phyloP scores from a whole-genome alignment of 1,284 basidiomycete species.

The Rhodotorula mucilaginosa region DNA sequence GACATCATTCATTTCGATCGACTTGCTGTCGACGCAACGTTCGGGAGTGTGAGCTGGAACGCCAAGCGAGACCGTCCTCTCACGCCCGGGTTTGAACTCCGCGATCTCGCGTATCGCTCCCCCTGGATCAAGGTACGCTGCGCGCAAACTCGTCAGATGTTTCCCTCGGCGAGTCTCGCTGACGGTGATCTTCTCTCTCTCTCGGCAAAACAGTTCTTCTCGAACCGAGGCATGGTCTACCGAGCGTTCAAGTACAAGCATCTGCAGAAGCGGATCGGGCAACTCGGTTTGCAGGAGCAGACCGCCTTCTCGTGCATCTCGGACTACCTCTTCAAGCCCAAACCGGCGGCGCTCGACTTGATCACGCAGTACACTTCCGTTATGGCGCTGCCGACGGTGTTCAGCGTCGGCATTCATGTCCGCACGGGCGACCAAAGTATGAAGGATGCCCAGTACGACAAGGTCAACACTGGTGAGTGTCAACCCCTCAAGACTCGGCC shows the following conservation, averaged over 20 bases:
- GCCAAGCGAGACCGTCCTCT: conserved; percentile 1
- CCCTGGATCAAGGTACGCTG: conserved; percentile 29
- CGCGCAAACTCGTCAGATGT: too few relatives aligned
- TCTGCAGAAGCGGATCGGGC: conserved; percentile 23
- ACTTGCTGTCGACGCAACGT: conserved; percentile 25
- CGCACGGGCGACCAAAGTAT: conserved; percentile 36
- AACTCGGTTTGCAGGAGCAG: conserved; percentile 18
- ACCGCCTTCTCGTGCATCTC: conserved; percentile 33
- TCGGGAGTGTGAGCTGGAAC: conserved; percentile 28
- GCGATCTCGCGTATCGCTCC: conserved; percentile 26
- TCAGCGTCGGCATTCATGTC: conserved; percentile 31
- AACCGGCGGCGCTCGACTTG: conserved; percentile 27
- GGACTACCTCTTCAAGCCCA: conserved; percentile 34
- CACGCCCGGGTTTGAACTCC: conserved; percentile 26
- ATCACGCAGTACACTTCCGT: conserved; percentile 32
- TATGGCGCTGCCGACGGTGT: conserved; percentile 21
- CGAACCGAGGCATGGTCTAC: conserved; percentile 35
- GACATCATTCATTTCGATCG: conserved; percentile 37
- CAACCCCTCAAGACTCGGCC: too few relatives aligned
- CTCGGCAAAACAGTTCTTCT: conserved; percentile 17
- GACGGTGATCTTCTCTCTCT: too few relatives aligned
- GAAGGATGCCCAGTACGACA: conserved; percentile 27
- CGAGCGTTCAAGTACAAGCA: conserved; percentile 33
- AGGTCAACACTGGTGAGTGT: conserved; percentile 26
- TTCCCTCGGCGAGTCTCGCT: neutral